Base-by-base conservation (phyloP, 805 yeast species). In the Vanderwaltozyma verrucispora region DNA sequence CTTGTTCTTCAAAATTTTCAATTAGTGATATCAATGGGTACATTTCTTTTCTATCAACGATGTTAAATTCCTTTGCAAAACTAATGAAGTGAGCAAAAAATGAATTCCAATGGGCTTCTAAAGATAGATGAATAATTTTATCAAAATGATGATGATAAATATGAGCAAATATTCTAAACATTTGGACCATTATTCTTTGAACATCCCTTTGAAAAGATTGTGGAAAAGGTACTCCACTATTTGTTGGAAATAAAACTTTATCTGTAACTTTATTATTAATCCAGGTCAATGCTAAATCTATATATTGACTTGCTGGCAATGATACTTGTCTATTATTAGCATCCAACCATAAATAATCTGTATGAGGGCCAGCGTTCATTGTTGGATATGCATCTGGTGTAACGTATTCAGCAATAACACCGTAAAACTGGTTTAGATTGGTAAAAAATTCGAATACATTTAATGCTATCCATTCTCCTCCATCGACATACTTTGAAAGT, bases 21-120 rank as follows among this genome's bases (percentile, higher is more conserved):
- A 94, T 83, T 59, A 92, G 65, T 5, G 82, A 78, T 32, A 68
- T 60, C 44, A 92, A 63, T 0, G 98, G 97, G 38, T 69, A 81
- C 59, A 87, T 63, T 46, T 92, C 99, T 38, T 69, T 67, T 36
- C 76, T 66, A 42, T 87, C 97, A 26, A 92, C 68, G 46, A 92
- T 70, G 37, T 75, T 79, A 59, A 85, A 92, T 46, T 87, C 95
- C 47, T 80, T 80, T 12, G 82, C 74, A 53, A 92, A 85, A 37
- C 95, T 80, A 31, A 89, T 73, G 53, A 83, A 92, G 57, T 92
- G 98, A 13, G 95, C 92, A 62, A 94, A 92, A 50, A 88, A 84
- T 3, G 97, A 88, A 60, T 92, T 92, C 95, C 95, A 92, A 58
- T 92, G 97, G 1, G 97, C 96, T 57, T 92, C 98, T 42, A 92